Evolutionary conservation across 192 early-diverging fungal species (phyloP).

Genomic region (Gaertneriomyces sp.): DNA sequence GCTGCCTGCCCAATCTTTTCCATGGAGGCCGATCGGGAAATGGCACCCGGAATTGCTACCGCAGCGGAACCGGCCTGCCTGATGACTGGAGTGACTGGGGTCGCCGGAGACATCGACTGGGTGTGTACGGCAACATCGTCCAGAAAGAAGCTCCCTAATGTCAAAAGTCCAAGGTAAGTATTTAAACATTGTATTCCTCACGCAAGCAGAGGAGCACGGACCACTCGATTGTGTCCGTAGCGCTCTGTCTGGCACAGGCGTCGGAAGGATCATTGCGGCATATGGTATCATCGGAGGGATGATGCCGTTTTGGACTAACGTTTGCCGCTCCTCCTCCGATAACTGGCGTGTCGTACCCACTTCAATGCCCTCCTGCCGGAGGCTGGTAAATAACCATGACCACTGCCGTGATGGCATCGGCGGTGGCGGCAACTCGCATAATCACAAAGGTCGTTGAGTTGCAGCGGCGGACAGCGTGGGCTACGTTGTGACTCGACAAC

Average conservation of each 20-base stretch:
- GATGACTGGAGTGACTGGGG: constrained; percentile 2
- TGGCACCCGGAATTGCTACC: not conserved
- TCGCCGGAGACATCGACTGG: not conserved
- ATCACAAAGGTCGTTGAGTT: constrained; percentile 4
- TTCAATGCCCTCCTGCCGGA: not conserved
- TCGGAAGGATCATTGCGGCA: constrained; percentile 3
- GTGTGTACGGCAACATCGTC: constrained; percentile 3
- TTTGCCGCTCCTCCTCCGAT: not conserved
- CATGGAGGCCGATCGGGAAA: not conserved
- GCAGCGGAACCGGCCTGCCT: constrained; percentile 2
- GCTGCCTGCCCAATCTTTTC: constrained; percentile 5
- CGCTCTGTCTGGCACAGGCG: not conserved
- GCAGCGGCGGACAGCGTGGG: constrained; percentile 1
- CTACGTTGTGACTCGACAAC: not conserved
- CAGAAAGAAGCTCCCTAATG: constrained; percentile 2
- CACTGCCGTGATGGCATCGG: constrained; percentile 1
- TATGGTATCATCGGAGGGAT: constrained; percentile 2
- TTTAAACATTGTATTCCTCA: constrained; percentile 3
- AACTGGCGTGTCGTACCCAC: not conserved
- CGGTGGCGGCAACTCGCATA: not conserved
- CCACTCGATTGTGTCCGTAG: constrained; percentile 3
- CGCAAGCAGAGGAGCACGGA: constrained; percentile 1
- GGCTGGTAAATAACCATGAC: not conserved
- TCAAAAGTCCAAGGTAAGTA: constrained; percentile 3
- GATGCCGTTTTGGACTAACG: not conserved